A percentile compares a stretch with the other conserved stretches of the same genome.
These are phyloP conservation scores for Colletotrichum lentis DNA, from an alignment of 2,329 filamentous ascomycete genomes.

Conservation along the genomic window DNA sequence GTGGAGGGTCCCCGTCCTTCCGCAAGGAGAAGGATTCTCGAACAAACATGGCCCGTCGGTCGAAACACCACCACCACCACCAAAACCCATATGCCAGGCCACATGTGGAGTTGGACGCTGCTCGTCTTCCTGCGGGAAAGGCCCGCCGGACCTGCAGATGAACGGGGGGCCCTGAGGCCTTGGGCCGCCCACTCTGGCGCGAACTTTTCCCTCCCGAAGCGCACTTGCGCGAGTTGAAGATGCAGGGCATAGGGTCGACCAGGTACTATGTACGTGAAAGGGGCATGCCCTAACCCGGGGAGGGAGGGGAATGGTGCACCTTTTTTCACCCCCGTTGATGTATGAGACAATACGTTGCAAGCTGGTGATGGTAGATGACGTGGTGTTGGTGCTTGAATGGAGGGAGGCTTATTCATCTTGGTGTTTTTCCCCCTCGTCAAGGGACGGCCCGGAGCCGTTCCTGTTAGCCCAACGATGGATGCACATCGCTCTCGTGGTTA, in stretches of 20 bases:
- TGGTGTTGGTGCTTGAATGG: too few species aligned
- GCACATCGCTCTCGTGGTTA: too few species aligned
- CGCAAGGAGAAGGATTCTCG: constrained; percentile 31
- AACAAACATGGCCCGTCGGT: constrained; percentile 9
- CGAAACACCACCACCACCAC: not conserved
- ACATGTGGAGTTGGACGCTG: constrained; percentile 24
- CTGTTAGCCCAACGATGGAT: not conserved
- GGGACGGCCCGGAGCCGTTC: not conserved
- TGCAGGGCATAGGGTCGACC: constrained; percentile 5
- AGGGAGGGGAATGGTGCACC: constrained; percentile 4
- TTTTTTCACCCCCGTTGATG: not conserved
- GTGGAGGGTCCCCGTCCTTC: constrained; percentile 3
- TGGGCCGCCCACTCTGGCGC: constrained; percentile 19
- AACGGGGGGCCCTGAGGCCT: constrained; percentile 12
- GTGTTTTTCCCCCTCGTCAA: not conserved
- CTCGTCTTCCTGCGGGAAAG: constrained; percentile 32
- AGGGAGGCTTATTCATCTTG: not conserved
- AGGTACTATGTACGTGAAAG: not conserved
- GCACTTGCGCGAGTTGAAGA: constrained; percentile 32
- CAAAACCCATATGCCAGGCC: not conserved
- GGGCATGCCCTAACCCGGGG: constrained; percentile 31
- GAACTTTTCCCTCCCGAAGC: constrained; percentile 13
- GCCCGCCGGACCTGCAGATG: constrained; percentile 35
- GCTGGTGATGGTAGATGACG: not conserved
- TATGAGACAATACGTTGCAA: not conserved